Base-by-base conservation (phyloP, 1,284 basidiomycete species). In the Apiotrichum porosum region DNA sequence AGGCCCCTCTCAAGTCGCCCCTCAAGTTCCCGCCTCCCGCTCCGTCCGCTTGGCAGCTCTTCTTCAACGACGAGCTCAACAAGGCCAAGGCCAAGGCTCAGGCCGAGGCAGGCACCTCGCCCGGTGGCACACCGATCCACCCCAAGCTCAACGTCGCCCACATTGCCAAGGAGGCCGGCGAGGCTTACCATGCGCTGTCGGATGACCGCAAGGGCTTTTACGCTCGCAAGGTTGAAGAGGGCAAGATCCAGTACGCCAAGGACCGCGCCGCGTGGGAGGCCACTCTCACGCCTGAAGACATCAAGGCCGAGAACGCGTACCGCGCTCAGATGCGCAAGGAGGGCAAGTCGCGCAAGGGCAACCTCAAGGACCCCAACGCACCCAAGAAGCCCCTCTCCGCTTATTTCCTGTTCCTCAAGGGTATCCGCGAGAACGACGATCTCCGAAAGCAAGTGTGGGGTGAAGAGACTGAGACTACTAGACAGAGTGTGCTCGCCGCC, bases 311-410 rank as follows among this genome's bases (percentile, higher is more conserved):
- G 80, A 97, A 97, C 72, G 79, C 79, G 6, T 95, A 85, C 76
- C 84, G 92, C 37, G 83, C 92, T 31, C 88, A 88, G 35, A 91
- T 94, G 75, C 83, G 92, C 55, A 91, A 90, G 74, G 86, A 89
- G 17, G 93, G 92, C 64, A 91, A 92, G 74, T 91, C 87, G 43
- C 80, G 90, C 60, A 89, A 87, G 79, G 86, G 87, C 55, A 95
- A 97, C 72, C 85, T 97, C 73, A 94, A 94, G 77, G 91, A 97
- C 68, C 91, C 91, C 23, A 93, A 95, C 66, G 92, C 90, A 17
- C 92, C 92, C 9, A 93, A 93, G 82, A 94, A 94, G 73, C 92
- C 92, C 3, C 81, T 95, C 24, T 86, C 83, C 62, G 91, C 92
- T 3, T 97, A 95, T 69, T 95, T 95, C 63, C 86, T 94, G 81